Evolutionary conservation across 805 yeast species (phyloP), one percentile per base, ranked within the genome.

Genomic region (Metschnikowia amazonensis): DNA sequence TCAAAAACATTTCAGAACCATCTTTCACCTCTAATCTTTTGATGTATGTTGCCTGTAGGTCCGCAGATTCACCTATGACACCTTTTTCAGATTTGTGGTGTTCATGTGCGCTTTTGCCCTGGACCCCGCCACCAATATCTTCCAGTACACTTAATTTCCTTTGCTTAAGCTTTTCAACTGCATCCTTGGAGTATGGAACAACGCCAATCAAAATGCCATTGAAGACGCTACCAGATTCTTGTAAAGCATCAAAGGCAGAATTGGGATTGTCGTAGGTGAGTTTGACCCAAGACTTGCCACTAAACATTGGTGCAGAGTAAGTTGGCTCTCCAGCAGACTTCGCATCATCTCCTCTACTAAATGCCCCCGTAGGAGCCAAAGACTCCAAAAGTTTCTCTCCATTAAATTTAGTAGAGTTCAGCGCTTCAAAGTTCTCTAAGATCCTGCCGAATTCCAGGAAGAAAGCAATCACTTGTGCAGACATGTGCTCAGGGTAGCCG

Each of bases 261-360:
- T 83, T 70, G 6, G 85, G 78, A 47, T 82, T 83, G 46, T 81
- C 84, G 63, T 80, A 94, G 3, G 97, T 90, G 44, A 92, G 62
- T 60, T 89, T 86, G n/a, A 90, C 81, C 98, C 98, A 92, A 32
- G 87, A 82, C 37, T 81, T 77, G 1, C 98, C 98, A 10, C 90
- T 77, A 64, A 80, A 86, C 7, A 92, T 83, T 3, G 97, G 95
- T 46, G 48, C 48, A 10, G 50, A 18, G 4, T 29, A 42, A 4
- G 46, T 17, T 14, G 42, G 14, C 30, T 42, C 41, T 8, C 20
- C 18, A 11, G 41, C 36, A n/a, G 36, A 10, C 14, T 36, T 38
- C n/a, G 24, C 10, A 11, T 39, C 36, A 6, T 25, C 23, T 18
- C 18, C 8, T n/a, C 17, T 18, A 6, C 46, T 44, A 42, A 52